Base-by-base conservation (phyloP, 1,284 basidiomycete species). In the Ustilago cynodontis region DNA sequence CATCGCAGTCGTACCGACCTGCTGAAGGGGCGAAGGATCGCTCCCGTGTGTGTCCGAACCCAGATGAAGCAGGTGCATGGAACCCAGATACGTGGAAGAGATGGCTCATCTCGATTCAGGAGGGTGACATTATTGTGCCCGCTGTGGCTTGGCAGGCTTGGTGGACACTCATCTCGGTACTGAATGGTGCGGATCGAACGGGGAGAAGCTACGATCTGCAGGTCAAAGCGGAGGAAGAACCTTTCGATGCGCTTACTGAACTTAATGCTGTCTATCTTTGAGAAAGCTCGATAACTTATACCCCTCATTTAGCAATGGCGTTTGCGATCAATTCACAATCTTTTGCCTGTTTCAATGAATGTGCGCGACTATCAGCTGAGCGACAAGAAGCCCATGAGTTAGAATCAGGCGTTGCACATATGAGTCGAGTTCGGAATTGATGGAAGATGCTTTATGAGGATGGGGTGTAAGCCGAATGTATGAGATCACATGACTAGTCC, bases 111-210 rank as follows among this genome's bases (percentile, higher is more conserved):
- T 61, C 64, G 29, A 64, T 84, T 16, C 37, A 54, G 0, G 81
- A 78, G 43, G 82, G 82, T 16, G 65, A 83, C 20, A 79, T 84
- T 28, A 73, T 84, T 24, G 71, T 75, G 41, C 81, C 80, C 1
- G 80, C 82, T 2, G 66, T 85, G 10, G 64, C 74, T 10, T 83
- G 78, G 80, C 83, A 85, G 70, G 83, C 83, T 0, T 85, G 83
- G 83, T 85, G 83, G 83, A 81, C 82, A 22, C 65, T 84, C 49
- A 83, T 85, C 29, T 73, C 78, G 24, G 73, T 83, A 11, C 67
- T 85, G 24, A 85, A 85, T 41, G 83, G 82, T 7, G 82, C 80
- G 1, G 82, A 83, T 60, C 63, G 81, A 1, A 70, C 79, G 3
- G 83, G 82, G 0, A 66, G 82, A 10, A 57, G 68, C 16, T 82